phyloP scores from a whole-genome alignment of 179 eudicot genomes.

The Amaranthus tricolor region DNA sequence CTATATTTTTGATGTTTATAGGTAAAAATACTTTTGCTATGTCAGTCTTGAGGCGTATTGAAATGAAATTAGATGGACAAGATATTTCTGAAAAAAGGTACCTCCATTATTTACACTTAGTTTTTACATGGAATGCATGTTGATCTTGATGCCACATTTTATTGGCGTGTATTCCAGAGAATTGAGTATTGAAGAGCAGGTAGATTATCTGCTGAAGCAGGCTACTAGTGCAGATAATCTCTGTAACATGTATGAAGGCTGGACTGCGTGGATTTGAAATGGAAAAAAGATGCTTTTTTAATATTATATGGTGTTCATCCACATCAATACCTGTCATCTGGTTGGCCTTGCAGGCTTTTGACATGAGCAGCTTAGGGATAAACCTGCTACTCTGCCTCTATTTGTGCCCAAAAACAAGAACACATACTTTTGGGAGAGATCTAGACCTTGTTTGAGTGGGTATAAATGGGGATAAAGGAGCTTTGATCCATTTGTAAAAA shows the following conservation, averaged over 20 bases:
- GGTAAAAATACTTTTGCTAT: constrained; percentile 94
- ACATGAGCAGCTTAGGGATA: not conserved
- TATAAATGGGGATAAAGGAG: not conserved
- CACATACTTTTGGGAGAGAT: constrained; percentile 4
- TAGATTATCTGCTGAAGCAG: constrained; percentile 89
- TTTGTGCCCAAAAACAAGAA: not conserved
- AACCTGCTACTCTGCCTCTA: not conserved
- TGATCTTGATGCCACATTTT: constrained; percentile 4
- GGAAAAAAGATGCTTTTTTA: constrained; percentile 14
- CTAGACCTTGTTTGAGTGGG: constrained; percentile 11
- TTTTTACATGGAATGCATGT: constrained; percentile 9
- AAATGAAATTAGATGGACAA: constrained; percentile 91
- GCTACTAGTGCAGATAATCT: constrained; percentile 94
- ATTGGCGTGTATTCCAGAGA: constrained; percentile 43
- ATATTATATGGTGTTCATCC: constrained; percentile 9
- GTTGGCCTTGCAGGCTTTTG: constrained; percentile 11
- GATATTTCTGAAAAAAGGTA: constrained; percentile 87
- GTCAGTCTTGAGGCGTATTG: constrained; percentile 79
- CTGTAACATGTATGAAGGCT: constrained; percentile 99
- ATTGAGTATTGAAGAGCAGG: constrained; percentile 78
- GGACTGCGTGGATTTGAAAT: constrained; percentile 97
- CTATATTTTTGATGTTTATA: constrained; percentile 22
- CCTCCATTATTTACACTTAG: constrained; percentile 22
- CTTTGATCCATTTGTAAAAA: constrained; percentile 4
- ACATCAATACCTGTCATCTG: constrained; percentile 9